Evolutionary conservation across 768 basidiomycete genomes (phyloP).

Genomic region (Trametopsis cervina): DNA sequence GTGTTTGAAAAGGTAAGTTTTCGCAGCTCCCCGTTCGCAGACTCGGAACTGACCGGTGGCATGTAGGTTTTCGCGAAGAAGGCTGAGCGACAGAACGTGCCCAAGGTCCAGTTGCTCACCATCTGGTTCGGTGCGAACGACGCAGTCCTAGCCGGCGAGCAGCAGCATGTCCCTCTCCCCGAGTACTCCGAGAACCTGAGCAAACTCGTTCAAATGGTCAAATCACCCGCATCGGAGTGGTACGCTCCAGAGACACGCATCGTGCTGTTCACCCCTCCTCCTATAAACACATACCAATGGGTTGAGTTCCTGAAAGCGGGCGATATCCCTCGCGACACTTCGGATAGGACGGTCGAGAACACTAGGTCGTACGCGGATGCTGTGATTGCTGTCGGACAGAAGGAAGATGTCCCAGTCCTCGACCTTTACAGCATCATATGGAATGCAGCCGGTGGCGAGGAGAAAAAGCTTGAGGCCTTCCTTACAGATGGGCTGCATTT

Average conservation of each 20-base stretch:
- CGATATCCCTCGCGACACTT: conserved; percentile 36
- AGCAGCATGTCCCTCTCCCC: conserved; percentile 72
- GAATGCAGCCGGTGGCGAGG: conserved; percentile 57
- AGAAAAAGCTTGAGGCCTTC: conserved; percentile 42
- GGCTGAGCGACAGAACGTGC: conserved; percentile 31
- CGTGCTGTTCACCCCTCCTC: conserved; percentile 80
- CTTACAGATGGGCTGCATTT: conserved; percentile 78
- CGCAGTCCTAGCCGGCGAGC: conserved; percentile 53
- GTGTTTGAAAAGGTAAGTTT: conserved; percentile 61
- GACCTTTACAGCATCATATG: conserved; percentile 72
- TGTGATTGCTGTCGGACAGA: conserved; percentile 51
- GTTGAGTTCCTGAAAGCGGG: conserved; percentile 39
- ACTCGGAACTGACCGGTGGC: no score
- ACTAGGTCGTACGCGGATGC: conserved; percentile 68
- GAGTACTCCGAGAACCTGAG: conserved; percentile 60
- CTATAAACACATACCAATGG: conserved; percentile 61
- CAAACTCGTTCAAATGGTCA: conserved; percentile 55
- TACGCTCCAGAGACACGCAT: conserved; percentile 70
- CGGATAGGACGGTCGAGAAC: conserved; percentile 55
- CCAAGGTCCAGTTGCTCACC: conserved; percentile 10
- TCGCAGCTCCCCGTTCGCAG: no score
- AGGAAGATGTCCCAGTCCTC: conserved; percentile 50
- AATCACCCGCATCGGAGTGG: conserved; percentile 50
- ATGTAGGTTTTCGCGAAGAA: conserved; percentile 50
- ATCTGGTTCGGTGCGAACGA: conserved; percentile 48